These are phyloP conservation scores for Suhomyces yuchorum DNA, from an alignment of 1,139 yeast species.

Conservation along the genomic window DNA sequence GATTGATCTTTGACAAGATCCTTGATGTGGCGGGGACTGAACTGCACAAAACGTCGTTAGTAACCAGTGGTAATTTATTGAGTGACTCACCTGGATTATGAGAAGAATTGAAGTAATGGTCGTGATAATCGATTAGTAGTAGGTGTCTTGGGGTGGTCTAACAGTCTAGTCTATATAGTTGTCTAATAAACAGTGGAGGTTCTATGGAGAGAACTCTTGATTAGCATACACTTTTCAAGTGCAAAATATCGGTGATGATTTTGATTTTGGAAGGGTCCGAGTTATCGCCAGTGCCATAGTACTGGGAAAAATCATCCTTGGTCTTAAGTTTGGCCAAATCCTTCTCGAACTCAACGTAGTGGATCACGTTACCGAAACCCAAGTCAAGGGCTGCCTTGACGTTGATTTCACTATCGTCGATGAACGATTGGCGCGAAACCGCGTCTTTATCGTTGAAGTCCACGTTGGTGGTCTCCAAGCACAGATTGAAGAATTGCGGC, in stretches of 20 bases:
- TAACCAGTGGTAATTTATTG: no score
- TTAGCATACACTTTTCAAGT: conserved; percentile 20
- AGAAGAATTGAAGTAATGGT: no score
- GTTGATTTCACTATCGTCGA: conserved; percentile 81
- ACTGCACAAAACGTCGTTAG: no score
- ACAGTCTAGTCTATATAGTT: background rate
- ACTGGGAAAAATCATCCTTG: conserved; percentile 36
- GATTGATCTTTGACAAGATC: no score
- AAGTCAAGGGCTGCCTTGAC: conserved; percentile 55
- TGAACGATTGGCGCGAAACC: conserved; percentile 50
- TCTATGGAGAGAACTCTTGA: background rate
- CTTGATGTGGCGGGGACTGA: no score
- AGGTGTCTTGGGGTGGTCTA: background rate
- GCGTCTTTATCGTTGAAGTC: conserved; percentile 44
- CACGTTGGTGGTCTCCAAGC: conserved; percentile 65
- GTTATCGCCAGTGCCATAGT: conserved; percentile 38
- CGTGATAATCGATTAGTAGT: no score
- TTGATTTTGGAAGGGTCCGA: conserved; percentile 30
- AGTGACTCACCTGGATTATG: no score
- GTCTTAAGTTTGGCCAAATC: conserved; percentile 38
- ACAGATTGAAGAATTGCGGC: conserved; percentile 52
- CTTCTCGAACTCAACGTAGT: conserved; percentile 55
- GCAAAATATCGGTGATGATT: conserved; percentile 37
- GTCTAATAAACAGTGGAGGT: background rate
- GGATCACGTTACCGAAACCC: conserved; percentile 58